Evolutionary conservation across 345 rosid species (phyloP).

Genomic region (Melastoma malabathricum): DNA sequence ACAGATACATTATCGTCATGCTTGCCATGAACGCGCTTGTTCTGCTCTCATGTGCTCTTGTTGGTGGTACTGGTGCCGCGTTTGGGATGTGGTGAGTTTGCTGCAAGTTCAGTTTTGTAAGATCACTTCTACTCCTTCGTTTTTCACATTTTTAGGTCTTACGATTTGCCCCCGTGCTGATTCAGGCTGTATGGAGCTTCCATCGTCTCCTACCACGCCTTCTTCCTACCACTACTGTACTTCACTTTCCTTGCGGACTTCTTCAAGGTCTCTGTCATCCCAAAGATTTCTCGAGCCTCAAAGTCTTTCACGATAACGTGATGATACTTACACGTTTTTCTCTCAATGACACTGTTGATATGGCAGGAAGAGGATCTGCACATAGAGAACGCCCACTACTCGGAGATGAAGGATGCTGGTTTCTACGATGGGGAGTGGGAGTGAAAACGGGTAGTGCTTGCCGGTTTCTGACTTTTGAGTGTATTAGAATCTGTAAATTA

Average conservation of each 20-base stretch:
- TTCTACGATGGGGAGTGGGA: constrained; percentile 88
- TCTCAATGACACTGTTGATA: constrained; percentile 3
- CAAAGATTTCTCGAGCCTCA: no score
- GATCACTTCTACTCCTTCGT: background rate
- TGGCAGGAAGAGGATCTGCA: constrained; percentile 70
- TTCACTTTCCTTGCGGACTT: constrained; percentile 75
- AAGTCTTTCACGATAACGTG: no score
- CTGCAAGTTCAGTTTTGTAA: background rate
- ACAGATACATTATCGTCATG: constrained; percentile 62
- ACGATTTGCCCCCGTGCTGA: background rate
- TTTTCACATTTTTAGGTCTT: background rate
- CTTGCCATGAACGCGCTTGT: constrained; percentile 44
- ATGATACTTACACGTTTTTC: background rate
- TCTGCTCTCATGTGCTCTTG: constrained; percentile 51
- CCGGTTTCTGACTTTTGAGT: background rate
- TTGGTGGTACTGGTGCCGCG: constrained; percentile 42
- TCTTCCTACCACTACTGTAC: constrained; percentile 75
- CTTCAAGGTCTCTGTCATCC: constrained; percentile 49
- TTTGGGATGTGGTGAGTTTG: constrained; percentile 67
- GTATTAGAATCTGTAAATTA: constrained; percentile 1
- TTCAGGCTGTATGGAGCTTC: constrained; percentile 64
- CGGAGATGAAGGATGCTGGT: constrained; percentile 95
- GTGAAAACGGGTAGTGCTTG: constrained; percentile 8
- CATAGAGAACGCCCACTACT: constrained; percentile 75
- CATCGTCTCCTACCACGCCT: constrained; percentile 63